Base-by-base conservation (phyloP, 495 filamentous ascomycete species). In the Darksidea phi region DNA sequence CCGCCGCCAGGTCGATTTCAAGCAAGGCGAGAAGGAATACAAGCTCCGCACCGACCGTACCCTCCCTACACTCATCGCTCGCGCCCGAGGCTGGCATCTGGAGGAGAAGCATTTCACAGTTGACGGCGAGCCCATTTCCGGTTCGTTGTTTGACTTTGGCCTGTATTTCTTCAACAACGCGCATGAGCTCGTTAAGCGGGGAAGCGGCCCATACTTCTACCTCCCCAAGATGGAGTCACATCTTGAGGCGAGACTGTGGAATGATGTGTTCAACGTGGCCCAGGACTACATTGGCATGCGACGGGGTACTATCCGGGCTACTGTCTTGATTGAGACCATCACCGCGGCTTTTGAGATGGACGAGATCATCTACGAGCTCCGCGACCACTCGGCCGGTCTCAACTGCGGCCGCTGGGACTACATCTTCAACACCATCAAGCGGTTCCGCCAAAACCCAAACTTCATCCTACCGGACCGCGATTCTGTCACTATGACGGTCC, bases 321-420 rank as follows among this genome's bases (percentile, higher is more conserved):
- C 94, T 2, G 94, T 99, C 18, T 78, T 99, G 66, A 97, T 99
- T 74, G 94, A 99, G 82, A 99, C 94, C 57, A 97, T 99, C 76
- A 79, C 90, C 23, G 94, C 95, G 28, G 95, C 91, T n/a, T 99
- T 99, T 68, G 95, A 99, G 80, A 99, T 99, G 94, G 94, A 99
- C 59, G 94, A 98, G 87, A 97, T 98, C 76, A 97, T 99, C 75
- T 99, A 96, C 78, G 94, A 99, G 76, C 87, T 99, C 63, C 89
- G 94, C 37, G 93, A 97, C 72, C 94, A 99, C 80, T 90, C 86
- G 75, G 88, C 94, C 11, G 94, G 94, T 53, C 82, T 99, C 64
- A 99, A 99, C 82, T 99, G 94, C 76, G 94, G 94, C 50, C 88
- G 94, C 50, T 99, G 94, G 94, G 94, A 99, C 73, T 99, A 99